Evolutionary conservation across 2,329 filamentous ascomycete genomes (phyloP), one percentile per base, ranked within the genome.

Genomic region (Trematosphaeria pertusa): DNA sequence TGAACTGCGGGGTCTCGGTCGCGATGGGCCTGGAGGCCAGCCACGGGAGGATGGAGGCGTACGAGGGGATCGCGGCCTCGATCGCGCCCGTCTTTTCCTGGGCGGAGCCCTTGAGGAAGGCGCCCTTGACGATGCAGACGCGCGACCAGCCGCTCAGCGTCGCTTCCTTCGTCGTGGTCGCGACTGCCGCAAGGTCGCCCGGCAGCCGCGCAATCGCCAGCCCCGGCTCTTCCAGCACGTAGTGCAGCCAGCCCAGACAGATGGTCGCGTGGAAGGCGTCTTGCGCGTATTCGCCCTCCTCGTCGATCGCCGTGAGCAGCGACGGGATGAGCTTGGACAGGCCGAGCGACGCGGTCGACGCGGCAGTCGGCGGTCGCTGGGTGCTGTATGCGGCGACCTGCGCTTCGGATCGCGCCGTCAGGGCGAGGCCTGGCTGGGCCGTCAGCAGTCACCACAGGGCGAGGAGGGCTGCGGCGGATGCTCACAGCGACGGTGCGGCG

Each of bases 221-320:
- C 1, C 75, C 77, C 54, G 88, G 88, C 58, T 95, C 87, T 24
- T 84, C 85, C 42, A 87, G 73, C 7, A 85, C 83, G 84, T 89
- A 96, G 65, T 95, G 85, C 61, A 96, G 78, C 88, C 91, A 95
- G 43, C 87, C 91, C 34, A 93, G 72, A 70, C 90, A 94, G 40
- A 94, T 86, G 50, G 85, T 86, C 22, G 91, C 92, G 72, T 96
- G 91, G 58, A 93, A 80, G 8, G 76, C 71, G 64, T 87, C 84
- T 62, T 84, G 77, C n/a, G 65, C 70, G 9, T 74, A 67, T 10
- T 71, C 72, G 10, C 54, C 53, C 52, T 77, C 73, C 32, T 71
- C 62, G 26, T 75, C 67, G 22, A 72, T 68, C 12, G 72, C 73
- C 21, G 70, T 66, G 36, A 72, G 62, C 37, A 78, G 57, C 7